A percentile compares a stretch with the other conserved stretches of the same genome.
Conservation (phyloP, 2,329 filamentous ascomycete species). For the Fusarium anguioides region DNA sequence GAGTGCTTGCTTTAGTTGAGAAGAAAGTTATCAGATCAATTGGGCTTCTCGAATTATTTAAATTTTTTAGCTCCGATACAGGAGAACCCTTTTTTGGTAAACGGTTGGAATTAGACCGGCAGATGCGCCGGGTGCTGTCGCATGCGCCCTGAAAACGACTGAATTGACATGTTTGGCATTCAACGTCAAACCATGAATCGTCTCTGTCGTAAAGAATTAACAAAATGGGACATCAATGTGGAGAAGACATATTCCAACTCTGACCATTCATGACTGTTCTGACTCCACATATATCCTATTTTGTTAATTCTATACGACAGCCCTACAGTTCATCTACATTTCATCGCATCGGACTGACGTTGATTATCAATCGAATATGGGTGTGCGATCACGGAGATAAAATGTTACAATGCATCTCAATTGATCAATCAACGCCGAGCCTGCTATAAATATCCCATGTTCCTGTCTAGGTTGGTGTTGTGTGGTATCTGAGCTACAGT, state of each 20-base stretch:
- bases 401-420: conserved; percentile 14
- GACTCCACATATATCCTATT: neutral
- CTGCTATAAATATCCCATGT: conserved; percentile 23
- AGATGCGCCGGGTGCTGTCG: neutral
- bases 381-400: neutral
- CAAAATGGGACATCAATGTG: neutral
- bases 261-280: neutral
- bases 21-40: neutral
- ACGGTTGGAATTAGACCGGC: neutral
- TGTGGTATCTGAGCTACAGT: conserved; percentile 7
- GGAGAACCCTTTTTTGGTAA: conserved; percentile 1
- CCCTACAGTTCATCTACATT: neutral
- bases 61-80: conserved; percentile 19
- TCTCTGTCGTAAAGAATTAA: neutral
- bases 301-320: conserved; percentile 22
- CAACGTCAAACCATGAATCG: neutral
- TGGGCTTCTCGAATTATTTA: neutral
- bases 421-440: conserved; percentile 32
- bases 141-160: conserved; percentile 17
- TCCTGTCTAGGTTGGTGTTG: conserved; percentile 13
- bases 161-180: conserved; percentile 13
- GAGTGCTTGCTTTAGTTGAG: neutral
- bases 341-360: too few relatives aligned
- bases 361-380: neutral
- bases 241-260: neutral